phyloP scores from a whole-genome alignment of 257 asterid genomes.

The Phtheirospermum japonicum region DNA sequence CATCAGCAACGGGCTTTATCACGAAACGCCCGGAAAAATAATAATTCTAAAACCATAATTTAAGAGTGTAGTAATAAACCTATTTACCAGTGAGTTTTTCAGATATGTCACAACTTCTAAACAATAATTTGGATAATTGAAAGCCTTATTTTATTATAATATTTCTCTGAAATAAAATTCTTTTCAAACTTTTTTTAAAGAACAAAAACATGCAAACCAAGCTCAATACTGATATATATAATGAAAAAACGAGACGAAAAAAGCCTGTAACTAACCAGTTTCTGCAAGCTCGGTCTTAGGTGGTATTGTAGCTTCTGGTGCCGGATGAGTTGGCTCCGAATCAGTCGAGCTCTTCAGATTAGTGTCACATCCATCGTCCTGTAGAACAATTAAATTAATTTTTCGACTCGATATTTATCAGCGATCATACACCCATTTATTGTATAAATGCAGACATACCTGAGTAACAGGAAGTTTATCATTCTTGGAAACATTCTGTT shows the following conservation, averaged over 20 bases:
- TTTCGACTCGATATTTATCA: not conserved
- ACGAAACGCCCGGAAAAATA: constrained; percentile 5
- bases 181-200: not conserved
- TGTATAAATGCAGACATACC: constrained; percentile 23
- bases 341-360: constrained; percentile 20
- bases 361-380: constrained; percentile 19
- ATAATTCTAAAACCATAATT: constrained; percentile 7
- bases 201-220: not conserved
- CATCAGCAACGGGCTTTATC: constrained; percentile 21
- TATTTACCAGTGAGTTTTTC: not conserved
- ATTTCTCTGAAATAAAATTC: not conserved
- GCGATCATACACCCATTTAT: constrained; percentile 1
- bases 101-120: not conserved
- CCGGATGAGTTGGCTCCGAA: constrained; percentile 19
- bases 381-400: constrained; percentile 13
- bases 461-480: not conserved
- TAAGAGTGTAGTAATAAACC: not conserved
- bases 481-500: constrained; percentile 10
- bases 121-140: not conserved
- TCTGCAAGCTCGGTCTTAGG: constrained; percentile 4
- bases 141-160: not conserved
- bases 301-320: not conserved
- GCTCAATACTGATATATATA: constrained; percentile 3
- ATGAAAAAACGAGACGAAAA: constrained; percentile 6
- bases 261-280: constrained; percentile 23